Base-by-base conservation (phyloP, 1,284 basidiomycete genomes). In the Rhodotorula sp. region DNA sequence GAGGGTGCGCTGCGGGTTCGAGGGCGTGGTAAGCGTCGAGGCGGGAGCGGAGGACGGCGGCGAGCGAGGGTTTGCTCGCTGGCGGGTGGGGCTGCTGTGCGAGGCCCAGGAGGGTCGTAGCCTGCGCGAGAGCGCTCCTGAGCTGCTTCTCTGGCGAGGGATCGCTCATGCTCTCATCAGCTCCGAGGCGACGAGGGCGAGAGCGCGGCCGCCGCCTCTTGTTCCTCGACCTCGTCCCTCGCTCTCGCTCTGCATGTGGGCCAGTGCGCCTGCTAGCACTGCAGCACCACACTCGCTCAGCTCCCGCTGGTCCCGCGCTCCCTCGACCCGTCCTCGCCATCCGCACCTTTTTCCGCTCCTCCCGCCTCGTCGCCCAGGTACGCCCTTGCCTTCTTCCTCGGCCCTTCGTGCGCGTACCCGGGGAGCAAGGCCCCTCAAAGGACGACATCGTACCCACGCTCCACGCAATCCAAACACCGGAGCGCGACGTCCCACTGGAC, bases 321-420 rank as follows among this genome's bases (percentile, higher is more conserved):
- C 48, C 48, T 7, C 27, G 22, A 27, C 69, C 58, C 51, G 44
- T 50, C 66, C 66, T 71, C 6, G 66, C 56, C 34, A 51, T 64
- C 34, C 67, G 67, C 19, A 69, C 48, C 27, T n/a, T 64, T 48
- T 25, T n/a, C 22, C 48, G 25, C 22, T n/a, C 48, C 48, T 50
- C 48, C 44, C 9, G 4, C 17, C 21, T 15, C 39, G 39, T 41
- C 17, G 39, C 39, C 17, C 39, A 41, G 39, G 39, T 41, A 41
- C 39, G 39, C 39, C 17, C 39, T 17, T 10, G 39, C 15, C 44
- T 44, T 19, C 21, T 17, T 21, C 44, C 10, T 44, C 44, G n/a
- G n/a, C n/a, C n/a, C 44, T 44, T 12, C 44, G 25, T 3, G 25
- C 48, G 48, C 13, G 25, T 50, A 8, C 25, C 48, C 27, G 25